These are phyloP conservation scores for Brassica carinata DNA, from an alignment of 345 rosid genomes.

Conservation along the genomic window DNA sequence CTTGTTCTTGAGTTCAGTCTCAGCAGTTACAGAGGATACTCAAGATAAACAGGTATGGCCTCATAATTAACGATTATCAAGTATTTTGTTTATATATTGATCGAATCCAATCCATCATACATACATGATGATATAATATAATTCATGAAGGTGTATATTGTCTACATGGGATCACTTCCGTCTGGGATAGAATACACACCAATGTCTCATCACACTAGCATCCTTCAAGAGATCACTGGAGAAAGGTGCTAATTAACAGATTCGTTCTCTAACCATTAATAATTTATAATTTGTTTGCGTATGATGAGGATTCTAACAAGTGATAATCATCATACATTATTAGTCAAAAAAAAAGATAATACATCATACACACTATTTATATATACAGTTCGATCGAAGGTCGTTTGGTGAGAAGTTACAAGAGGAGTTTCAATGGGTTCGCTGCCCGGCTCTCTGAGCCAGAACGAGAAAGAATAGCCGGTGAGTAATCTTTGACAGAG, in stretches of 20 bases:
- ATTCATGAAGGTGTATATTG: conserved; percentile 41
- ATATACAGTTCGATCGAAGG: conserved; percentile 32
- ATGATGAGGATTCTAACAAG: not conserved
- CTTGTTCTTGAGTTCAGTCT: conserved; percentile 10
- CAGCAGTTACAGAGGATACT: conserved; percentile 12
- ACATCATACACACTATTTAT: not conserved
- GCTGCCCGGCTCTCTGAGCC: conserved; percentile 49
- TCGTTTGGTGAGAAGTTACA: conserved; percentile 51
- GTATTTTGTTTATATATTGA: not conserved
- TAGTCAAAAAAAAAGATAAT: not conserved
- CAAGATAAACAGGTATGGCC: conserved; percentile 16
- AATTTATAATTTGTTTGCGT: not conserved
- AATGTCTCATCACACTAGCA: conserved; percentile 33
- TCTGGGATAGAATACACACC: conserved; percentile 29
- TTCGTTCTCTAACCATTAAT: not conserved
- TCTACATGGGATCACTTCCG: conserved; percentile 50
- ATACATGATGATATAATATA: not conserved
- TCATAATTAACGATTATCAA: not conserved
- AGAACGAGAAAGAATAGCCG: conserved; percentile 49
- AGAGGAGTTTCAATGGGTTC: conserved; percentile 69
- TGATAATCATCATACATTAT: not conserved
- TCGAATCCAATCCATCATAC: not conserved
- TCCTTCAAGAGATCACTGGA: conserved; percentile 41
- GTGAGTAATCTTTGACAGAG: conserved; percentile 29
- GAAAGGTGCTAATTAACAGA: conserved; percentile 16